phyloP scores from a whole-genome alignment of 345 rosid species.

The Stellera chamaejasme region DNA sequence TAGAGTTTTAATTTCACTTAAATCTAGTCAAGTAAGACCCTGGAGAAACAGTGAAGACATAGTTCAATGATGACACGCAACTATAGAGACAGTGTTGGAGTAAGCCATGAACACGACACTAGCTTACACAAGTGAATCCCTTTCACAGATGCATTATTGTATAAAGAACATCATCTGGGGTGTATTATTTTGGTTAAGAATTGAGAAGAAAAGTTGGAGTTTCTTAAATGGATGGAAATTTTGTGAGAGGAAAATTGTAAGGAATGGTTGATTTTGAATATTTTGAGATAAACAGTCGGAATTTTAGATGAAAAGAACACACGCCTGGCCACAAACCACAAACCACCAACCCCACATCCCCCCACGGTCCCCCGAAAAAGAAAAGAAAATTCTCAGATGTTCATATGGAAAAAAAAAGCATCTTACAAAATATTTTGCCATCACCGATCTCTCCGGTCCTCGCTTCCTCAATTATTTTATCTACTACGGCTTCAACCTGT shows the following conservation, averaged over 20 bases:
- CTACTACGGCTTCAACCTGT: slow-evolving; percentile 77
- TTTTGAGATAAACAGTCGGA: too few relatives aligned
- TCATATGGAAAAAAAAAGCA: neutral
- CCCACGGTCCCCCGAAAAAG: neutral
- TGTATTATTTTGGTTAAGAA: too few relatives aligned
- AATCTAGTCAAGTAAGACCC: neutral
- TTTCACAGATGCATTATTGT: neutral
- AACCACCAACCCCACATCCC: neutral
- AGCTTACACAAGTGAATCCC: neutral
- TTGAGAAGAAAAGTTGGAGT: too few relatives aligned
- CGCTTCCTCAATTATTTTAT: slow-evolving; percentile 59
- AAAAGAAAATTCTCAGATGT: neutral
- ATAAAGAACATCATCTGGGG: neutral
- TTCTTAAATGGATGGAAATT: too few relatives aligned
- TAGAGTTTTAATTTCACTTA: neutral
- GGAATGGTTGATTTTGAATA: too few relatives aligned
- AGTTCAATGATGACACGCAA: neutral
- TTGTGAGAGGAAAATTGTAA: too few relatives aligned
- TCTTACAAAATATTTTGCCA: slow-evolving; percentile 76
- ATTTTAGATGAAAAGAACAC: neutral
- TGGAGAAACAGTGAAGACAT: neutral
- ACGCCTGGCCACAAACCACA: neutral
- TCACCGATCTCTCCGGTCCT: slow-evolving; percentile 91
- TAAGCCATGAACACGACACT: neutral
- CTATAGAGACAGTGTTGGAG: neutral